Evolutionary conservation across 805 yeast genomes (phyloP), one percentile per base, ranked within the genome.

Genomic region (Saturnispora hagleri): DNA sequence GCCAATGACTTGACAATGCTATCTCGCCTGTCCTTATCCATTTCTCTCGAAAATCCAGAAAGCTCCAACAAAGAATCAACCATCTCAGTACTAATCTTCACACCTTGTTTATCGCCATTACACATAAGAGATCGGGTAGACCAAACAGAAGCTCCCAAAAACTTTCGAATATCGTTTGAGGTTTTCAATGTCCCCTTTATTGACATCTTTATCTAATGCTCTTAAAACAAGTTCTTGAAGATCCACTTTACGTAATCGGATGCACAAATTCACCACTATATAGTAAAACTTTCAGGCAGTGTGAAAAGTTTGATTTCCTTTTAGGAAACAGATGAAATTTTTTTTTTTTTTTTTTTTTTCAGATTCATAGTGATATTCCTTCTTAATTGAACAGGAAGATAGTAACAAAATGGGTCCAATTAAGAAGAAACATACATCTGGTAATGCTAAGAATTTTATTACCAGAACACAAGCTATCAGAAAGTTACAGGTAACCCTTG

Each of bases 381-480:
- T 24, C 13, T 26, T 24, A 13, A 9, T 28, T 20, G 20, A 53
- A 38, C 8, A 4, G 22, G 26, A n/a, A 38, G 42, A 38, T 17
- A 38, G 26, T 38, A 8, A 38, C 20, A 38, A 28, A 45, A 70
- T 77, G 81, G 82, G 77, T 70, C 79, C 78, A 71, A 82, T 88
- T 59, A 85, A 84, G 76, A 89, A 82, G 83, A 89, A 77, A 73
- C 88, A 89, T 60, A 76, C 84, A 55, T 70, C 83, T 50, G 97
- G 97, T 69, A 88, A 87, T 61, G 96, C 97, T 56, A 87, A 84
- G 72, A 87, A 89, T 70, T 93, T 84, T 71, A 77, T 93, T 65
- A 90, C 97, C 45, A 80, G 99, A 71, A 84, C 97, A 0, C 97
- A 89, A 68, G 99, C 99, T 5, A 84, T 93, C 47, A 83, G 84